Evolutionary conservation across 805 yeast genomes (phyloP).

Genomic region (Metschnikowia lunata): DNA sequence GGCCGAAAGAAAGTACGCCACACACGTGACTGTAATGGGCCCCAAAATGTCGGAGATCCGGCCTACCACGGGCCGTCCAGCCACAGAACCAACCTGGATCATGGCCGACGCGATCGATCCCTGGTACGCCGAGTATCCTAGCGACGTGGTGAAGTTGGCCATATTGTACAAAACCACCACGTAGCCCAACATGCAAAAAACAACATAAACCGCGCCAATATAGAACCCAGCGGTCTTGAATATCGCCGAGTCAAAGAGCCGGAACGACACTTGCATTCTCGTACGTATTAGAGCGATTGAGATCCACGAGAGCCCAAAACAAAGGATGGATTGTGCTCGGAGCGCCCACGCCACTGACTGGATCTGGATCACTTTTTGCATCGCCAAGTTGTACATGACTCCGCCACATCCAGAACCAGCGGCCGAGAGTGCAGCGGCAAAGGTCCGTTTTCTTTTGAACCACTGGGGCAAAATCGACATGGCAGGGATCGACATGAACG

Average conservation of each 20-base stretch:
- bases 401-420: slow-evolving; percentile 53
- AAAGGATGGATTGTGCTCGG: slow-evolving; percentile 35
- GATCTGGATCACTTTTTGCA: slow-evolving; percentile 34
- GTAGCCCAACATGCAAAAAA: slow-evolving; percentile 55
- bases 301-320: slow-evolving; percentile 14
- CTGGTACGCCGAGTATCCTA: slow-evolving; percentile 52
- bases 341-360: slow-evolving; percentile 47
- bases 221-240: slow-evolving; percentile 40
- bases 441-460: slow-evolving; percentile 60
- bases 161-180: slow-evolving; percentile 55
- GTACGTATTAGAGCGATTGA: slow-evolving; percentile 15
- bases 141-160: slow-evolving; percentile 54
- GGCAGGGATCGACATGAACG: slow-evolving; percentile 56
- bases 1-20: slow-evolving; percentile 23
- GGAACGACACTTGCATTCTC: slow-evolving; percentile 21
- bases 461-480: slow-evolving; percentile 62
- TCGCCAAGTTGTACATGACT: slow-evolving; percentile 42
- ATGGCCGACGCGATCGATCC: slow-evolving; percentile 58
- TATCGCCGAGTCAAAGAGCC: slow-evolving; percentile 38
- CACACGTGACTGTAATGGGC: slow-evolving; percentile 40
- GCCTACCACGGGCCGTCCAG: slow-evolving; percentile 58
- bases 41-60: slow-evolving; percentile 48
- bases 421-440: slow-evolving; percentile 46
- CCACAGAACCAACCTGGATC: slow-evolving; percentile 52
- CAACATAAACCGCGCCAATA: slow-evolving; percentile 37